Evolutionary conservation across 768 basidiomycete genomes (phyloP), one percentile per base, ranked within the genome.

Genomic region (Asterophora parasitica): DNA sequence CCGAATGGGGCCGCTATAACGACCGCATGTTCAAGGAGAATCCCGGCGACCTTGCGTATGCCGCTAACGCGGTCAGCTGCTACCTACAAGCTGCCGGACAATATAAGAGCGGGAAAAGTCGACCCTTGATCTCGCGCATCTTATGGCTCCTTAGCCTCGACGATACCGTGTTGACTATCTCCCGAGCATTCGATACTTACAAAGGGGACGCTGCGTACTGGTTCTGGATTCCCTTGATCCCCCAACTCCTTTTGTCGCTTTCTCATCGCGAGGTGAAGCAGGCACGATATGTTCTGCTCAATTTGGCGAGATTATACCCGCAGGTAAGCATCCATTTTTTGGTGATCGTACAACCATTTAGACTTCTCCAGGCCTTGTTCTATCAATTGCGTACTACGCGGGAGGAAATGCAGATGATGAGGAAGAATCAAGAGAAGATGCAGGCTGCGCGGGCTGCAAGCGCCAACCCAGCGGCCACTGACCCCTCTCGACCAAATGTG

Each of bases 151-250:
- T 99, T 32, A 92, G 91, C 60, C 74, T 97, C 13, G 96, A 99
- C 61, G 95, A 99, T 51, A 71, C 65, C 12, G 67, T 72, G 17
- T 75, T 83, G 50, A 80, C 81, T 1, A 82, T 89, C 46, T 84
- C 86, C 17, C 77, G 83, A 36, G 85, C 88, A 0, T 96, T 96
- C 57, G 93, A 97, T 61, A 86, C 83, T 17, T 96, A 96, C 69
- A 95, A 94, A 63, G 95, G 95, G 50, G 95, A 98, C 60, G 82
- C 90, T 3, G 92, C 92, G 10, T 88, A 88, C 54, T 99, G 96
- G 96, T 97, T 92, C 65, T 99, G 96, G 96, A 94, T 99, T 57
- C 89, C 95, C 1, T 72, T 97, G 48, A 92, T 96, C 37, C 96
- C 96, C 3, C 95, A 99, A 60, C 77, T 99, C 7, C 84, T 92